Conservation (phyloP, 352 stramenopile species). For the Globisporangium heterothallicum region DNA sequence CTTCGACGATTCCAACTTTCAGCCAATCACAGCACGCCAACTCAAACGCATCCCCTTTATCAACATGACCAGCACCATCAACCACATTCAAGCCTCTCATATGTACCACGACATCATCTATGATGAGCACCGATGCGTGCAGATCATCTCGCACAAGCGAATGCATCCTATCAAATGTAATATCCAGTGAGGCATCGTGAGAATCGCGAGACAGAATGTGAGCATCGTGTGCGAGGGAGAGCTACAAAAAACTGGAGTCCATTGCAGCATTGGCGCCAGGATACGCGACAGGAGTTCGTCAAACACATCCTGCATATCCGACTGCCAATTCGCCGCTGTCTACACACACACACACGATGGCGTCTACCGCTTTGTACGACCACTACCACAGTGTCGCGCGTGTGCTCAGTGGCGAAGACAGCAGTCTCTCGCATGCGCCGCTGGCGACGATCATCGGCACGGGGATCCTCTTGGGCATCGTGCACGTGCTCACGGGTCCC, state of each 20-base stretch:
- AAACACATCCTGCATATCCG: too few species aligned
- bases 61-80: neutral
- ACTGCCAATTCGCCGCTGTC: too few species aligned
- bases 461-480: slow-evolving; percentile 14
- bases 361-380: neutral
- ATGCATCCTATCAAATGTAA: neutral
- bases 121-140: too few species aligned
- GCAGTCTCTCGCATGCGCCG: slow-evolving; percentile 19
- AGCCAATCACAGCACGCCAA: neutral
- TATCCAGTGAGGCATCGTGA: too few species aligned
- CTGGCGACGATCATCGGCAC: slow-evolving; percentile 20
- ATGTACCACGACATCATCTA: neutral
- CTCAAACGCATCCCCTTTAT: neutral
- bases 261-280: too few species aligned
- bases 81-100: neutral
- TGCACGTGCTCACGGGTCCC: slow-evolving; percentile 39
- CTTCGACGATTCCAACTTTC: neutral
- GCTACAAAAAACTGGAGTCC: too few species aligned
- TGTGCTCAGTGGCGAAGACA: slow-evolving; percentile 15
- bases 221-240: too few species aligned
- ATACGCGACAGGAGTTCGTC: too few species aligned
- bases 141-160: too few species aligned
- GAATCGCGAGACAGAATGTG: too few species aligned
- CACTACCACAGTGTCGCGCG: neutral
- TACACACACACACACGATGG: neutral